Evolutionary conservation across 2,329 filamentous ascomycete genomes (phyloP), one percentile per base, ranked within the genome.

Genomic region (Sclerotinia trifoliorum): DNA sequence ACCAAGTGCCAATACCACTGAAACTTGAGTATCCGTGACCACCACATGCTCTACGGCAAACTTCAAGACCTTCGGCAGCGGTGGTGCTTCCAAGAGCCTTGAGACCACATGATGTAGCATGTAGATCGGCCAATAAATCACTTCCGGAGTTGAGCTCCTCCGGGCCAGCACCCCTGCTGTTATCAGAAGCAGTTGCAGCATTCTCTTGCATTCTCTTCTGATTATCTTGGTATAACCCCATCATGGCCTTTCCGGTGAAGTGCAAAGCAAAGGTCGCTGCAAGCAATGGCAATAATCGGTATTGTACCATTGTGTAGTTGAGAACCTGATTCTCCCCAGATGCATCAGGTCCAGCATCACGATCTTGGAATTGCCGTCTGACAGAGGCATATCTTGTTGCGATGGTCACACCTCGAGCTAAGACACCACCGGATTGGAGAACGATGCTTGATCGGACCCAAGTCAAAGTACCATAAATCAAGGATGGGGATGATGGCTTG

Each of bases 281-380:
- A 11, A 94, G 81, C 3, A 93, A 82, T 1, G 91, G 90, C 29
- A 93, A 80, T 2, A 93, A 81, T 60, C 91, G 86, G 75, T 90
- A 85, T 77, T 93, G 90, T 10, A 93, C 90, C 87, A 92, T 93
- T 71, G 90, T 91, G 79, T 93, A 93, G 81, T 93, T 90, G 39
- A 93, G 81, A 1, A 93, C 91, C 74, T 90, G 88, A 76, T 88
- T 92, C 80, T 93, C 91, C 6, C 85, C 86, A 32, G 80, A 77
- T 70, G 84, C 81, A 51, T 81, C 81, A 49, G 84, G 81, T 39
- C 83, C 82, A 7, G 88, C 86, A 78, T 93, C 90, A 6, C 86
- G 85, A 73, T 93, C 90, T 77, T 91, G 88, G 81, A 93, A 93
- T 75, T 93, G 90, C n/a, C 89, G 84, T 62, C 90, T 85, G 5